A percentile compares a stretch with the other conserved stretches of the same genome.
Evolutionary conservation across 176 grass and related monocot genomes (phyloP).

Genomic region (Triticum urartu): DNA sequence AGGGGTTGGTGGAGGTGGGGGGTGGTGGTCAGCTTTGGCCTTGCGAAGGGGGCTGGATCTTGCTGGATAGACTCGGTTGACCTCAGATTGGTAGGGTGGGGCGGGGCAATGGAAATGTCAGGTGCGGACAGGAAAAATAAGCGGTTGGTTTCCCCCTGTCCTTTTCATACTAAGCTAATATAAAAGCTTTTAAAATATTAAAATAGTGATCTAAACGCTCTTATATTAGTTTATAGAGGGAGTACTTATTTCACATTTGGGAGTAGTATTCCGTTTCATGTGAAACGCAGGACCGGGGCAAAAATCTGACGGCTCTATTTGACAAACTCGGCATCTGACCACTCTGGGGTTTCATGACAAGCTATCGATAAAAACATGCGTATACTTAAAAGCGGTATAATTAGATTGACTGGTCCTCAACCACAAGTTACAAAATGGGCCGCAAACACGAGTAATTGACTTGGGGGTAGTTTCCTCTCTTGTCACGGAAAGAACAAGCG

Average conservation of each 20-base stretch:
- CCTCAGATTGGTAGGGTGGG: constrained; percentile 7
- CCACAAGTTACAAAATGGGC: no score
- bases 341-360: background rate
- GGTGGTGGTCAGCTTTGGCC: background rate
- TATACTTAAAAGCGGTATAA: background rate
- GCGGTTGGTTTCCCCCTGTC: background rate
- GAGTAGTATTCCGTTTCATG: background rate
- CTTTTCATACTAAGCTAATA: background rate
- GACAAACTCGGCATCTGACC: constrained; percentile 6
- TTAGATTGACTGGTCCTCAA: no score
- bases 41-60: constrained; percentile 22
- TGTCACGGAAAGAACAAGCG: background rate
- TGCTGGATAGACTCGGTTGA: constrained; percentile 41
- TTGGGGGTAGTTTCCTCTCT: background rate
- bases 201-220: no score
- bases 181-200: no score
- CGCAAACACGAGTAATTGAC: background rate
- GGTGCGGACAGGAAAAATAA: constrained; percentile 21
- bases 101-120: constrained; percentile 10
- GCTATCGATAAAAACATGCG: background rate
- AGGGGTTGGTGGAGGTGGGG: constrained; percentile 27
- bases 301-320: background rate
- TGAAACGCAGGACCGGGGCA: background rate
- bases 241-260: background rate
- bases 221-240: no score